Conservation (phyloP, 495 filamentous ascomycete genomes). For the Tuber melanosporum region DNA sequence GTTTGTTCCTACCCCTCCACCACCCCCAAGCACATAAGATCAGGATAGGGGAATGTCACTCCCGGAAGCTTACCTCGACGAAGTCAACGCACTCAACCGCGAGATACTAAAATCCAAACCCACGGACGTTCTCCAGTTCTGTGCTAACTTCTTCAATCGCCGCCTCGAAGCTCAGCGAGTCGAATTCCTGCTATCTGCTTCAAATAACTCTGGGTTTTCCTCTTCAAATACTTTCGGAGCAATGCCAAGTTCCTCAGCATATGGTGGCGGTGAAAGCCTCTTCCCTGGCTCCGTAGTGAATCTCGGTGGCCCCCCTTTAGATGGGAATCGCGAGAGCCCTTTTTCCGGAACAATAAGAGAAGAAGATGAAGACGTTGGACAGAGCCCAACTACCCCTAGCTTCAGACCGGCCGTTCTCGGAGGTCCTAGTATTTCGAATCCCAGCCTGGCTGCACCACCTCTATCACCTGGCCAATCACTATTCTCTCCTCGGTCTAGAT, state of each 20-base stretch:
- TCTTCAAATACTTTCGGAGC: constrained; percentile 29
- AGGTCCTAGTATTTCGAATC: constrained; percentile 25
- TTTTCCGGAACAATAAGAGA: constrained; percentile 49
- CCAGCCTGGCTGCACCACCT: constrained; percentile 15
- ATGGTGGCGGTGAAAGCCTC: constrained; percentile 49
- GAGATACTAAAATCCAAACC: constrained; percentile 52
- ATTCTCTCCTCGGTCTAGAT: constrained; percentile 42
- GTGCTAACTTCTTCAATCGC: constrained; percentile 58
- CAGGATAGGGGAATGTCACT: constrained; percentile 45
- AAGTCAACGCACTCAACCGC: constrained; percentile 55
- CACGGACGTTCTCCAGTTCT: constrained; percentile 60
- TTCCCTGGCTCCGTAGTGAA: constrained; percentile 48
- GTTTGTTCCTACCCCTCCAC: constrained; percentile 19
- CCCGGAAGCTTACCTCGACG: constrained; percentile 52
- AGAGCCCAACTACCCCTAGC: constrained; percentile 52
- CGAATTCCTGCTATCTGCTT: constrained; percentile 47
- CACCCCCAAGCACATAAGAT: constrained; percentile 11
- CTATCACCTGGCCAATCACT: constrained; percentile 25
- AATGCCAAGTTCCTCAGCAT: constrained; percentile 29
- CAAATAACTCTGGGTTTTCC: constrained; percentile 32
- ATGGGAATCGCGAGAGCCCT: constrained; percentile 46
- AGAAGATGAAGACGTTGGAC: constrained; percentile 49
- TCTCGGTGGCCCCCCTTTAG: constrained; percentile 41
- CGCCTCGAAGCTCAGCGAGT: constrained; percentile 57
- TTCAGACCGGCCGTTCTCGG: constrained; percentile 43